phyloP scores from a whole-genome alignment of 1,139 yeast genomes.

The Arxiozyma slooffiae region DNA sequence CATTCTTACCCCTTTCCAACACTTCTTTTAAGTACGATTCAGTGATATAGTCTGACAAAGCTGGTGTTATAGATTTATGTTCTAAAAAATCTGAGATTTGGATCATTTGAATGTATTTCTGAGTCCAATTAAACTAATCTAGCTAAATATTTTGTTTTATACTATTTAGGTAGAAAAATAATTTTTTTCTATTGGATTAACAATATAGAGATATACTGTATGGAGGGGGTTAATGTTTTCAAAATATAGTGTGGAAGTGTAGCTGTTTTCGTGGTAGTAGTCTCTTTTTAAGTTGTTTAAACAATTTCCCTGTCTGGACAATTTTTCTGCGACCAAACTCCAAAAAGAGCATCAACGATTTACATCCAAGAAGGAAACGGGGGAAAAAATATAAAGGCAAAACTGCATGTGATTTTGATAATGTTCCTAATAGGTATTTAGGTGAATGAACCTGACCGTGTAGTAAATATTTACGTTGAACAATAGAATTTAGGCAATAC shows the following conservation, averaged over 20 bases:
- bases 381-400: no score
- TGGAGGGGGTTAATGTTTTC: no score
- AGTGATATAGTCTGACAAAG: slow-evolving; percentile 9
- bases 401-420: background rate
- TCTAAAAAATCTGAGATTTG: slow-evolving; percentile 1
- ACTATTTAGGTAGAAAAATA: no score
- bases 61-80: slow-evolving; percentile 7
- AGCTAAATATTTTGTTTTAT: no score
- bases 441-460: no score
- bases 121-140: background rate
- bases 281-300: background rate
- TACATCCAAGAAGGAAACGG: no score
- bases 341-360: no score
- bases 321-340: background rate
- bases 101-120: background rate
- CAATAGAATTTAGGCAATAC: no score
- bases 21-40: slow-evolving; percentile 10
- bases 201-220: no score
- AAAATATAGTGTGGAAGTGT: background rate
- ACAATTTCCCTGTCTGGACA: background rate
- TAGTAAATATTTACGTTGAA: no score
- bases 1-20: slow-evolving; percentile 8
- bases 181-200: no score
- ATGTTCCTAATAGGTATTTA: no score
- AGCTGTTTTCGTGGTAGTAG: background rate